Evolutionary conservation across 805 yeast genomes (phyloP).

Genomic region (Wickerhamomyces rabaulensis): DNA sequence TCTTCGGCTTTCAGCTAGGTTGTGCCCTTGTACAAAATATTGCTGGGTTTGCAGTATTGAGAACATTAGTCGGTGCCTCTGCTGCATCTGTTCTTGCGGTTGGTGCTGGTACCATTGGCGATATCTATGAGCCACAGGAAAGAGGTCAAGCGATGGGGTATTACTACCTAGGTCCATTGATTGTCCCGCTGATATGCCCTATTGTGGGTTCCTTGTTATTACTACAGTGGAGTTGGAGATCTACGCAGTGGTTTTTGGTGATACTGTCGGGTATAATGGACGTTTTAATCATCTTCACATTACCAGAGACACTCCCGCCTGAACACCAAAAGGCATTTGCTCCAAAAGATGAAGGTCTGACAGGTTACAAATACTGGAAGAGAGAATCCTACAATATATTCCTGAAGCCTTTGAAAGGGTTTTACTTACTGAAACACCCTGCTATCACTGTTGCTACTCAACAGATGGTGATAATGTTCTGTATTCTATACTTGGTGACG

Average conservation of each 20-base stretch:
- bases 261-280: slow-evolving; percentile 54
- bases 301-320: slow-evolving; percentile 71
- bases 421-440: slow-evolving; percentile 61
- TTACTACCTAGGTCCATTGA: slow-evolving; percentile 72
- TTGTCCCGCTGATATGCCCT: slow-evolving; percentile 78
- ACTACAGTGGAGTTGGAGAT: slow-evolving; percentile 76
- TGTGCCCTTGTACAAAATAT: slow-evolving; percentile 61
- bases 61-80: slow-evolving; percentile 71
- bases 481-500: slow-evolving; percentile 65
- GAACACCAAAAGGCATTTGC: too few species aligned
- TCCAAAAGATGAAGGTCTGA: too few species aligned
- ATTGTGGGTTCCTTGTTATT: slow-evolving; percentile 73
- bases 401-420: slow-evolving; percentile 54
- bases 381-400: slow-evolving; percentile 38
- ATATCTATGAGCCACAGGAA: slow-evolving; percentile 41
- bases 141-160: slow-evolving; percentile 50
- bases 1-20: slow-evolving; percentile 64
- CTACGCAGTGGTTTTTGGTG: slow-evolving; percentile 82
- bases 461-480: slow-evolving; percentile 67
- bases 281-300: slow-evolving; percentile 41
- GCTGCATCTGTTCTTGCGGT: slow-evolving; percentile 67
- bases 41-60: slow-evolving; percentile 54
- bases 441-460: slow-evolving; percentile 62
- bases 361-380: slow-evolving; percentile 4
- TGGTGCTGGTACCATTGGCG: slow-evolving; percentile 48